A percentile compares a stretch with the other conserved stretches of the same genome.
Evolutionary conservation across 2,329 filamentous ascomycete genomes (phyloP).

Genomic region (Calonectria leucothoes): DNA sequence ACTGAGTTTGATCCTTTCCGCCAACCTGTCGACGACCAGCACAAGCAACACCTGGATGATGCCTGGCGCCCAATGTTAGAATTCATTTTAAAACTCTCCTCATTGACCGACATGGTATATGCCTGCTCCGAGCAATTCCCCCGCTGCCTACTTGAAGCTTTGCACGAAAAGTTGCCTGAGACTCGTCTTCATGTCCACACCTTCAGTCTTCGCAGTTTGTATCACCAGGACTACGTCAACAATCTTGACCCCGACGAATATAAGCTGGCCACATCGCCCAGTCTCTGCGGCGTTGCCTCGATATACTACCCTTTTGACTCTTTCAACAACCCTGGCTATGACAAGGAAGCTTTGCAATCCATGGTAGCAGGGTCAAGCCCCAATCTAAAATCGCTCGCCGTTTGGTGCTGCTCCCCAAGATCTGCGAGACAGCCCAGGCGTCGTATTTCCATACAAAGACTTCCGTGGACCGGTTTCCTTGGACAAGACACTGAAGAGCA

Average conservation of each 20-base stretch:
- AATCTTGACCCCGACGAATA: constrained; percentile 11
- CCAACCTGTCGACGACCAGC: not conserved
- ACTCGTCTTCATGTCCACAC: constrained; percentile 18
- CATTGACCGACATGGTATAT: constrained; percentile 8
- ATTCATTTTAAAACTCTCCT: constrained; percentile 3
- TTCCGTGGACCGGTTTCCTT: not conserved
- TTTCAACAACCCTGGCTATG: not conserved
- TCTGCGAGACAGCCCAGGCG: not conserved
- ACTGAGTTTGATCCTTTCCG: not conserved
- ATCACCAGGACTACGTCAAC: not conserved
- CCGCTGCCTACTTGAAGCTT: not conserved
- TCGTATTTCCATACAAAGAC: not conserved
- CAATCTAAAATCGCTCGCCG: not conserved
- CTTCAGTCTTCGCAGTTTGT: constrained; percentile 16
- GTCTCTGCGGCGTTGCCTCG: not conserved
- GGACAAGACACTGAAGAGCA: not conserved
- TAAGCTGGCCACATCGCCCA: constrained; percentile 8
- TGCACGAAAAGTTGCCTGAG: constrained; percentile 3
- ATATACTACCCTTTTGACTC: not conserved
- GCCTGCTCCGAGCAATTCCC: constrained; percentile 9
- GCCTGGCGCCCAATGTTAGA: constrained; percentile 10
- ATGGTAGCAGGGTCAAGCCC: not conserved
- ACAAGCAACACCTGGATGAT: not conserved
- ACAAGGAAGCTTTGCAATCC: not conserved
- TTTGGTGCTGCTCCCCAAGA: not conserved